phyloP scores from a whole-genome alignment of 1,284 basidiomycete species.

The Rhodotorula sp. region DNA sequence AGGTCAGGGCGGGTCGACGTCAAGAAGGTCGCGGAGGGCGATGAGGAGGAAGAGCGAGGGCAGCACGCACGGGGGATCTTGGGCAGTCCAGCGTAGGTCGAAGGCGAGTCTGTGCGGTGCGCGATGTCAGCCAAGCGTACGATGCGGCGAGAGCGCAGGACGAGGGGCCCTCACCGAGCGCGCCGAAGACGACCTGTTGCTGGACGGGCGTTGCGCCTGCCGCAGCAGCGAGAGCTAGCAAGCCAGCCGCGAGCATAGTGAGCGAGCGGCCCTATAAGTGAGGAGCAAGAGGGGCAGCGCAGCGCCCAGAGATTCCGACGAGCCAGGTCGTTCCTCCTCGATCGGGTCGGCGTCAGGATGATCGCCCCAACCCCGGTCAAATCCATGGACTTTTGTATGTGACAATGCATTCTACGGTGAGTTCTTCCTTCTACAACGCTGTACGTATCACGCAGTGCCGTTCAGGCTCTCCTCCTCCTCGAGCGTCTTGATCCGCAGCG shows the following conservation, averaged over 20 bases:
- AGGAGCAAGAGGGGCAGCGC: neutral
- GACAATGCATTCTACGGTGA: too few species aligned
- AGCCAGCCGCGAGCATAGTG: neutral
- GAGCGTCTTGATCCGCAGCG: slow-evolving; percentile 33
- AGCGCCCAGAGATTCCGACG: neutral
- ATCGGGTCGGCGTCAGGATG: too few species aligned
- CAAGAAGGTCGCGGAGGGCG: too few species aligned
- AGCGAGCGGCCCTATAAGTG: too few species aligned
- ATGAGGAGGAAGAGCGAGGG: too few species aligned
- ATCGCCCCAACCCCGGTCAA: too few species aligned
- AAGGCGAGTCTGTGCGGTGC: neutral
- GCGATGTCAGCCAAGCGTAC: neutral
- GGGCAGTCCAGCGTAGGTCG: slow-evolving; percentile 2
- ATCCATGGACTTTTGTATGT: too few species aligned
- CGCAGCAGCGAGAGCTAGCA: slow-evolving; percentile 1
- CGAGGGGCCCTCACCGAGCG: neutral
- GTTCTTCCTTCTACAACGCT: too few species aligned
- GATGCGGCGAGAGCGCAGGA: neutral
- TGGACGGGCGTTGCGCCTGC: slow-evolving; percentile 1
- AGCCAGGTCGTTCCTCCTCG: too few species aligned
- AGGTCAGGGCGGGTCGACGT: neutral
- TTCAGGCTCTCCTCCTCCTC: slow-evolving; percentile 33
- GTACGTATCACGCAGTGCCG: neutral
- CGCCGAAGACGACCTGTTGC: slow-evolving; percentile 4
- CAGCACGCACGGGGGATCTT: slow-evolving; percentile 27